Evolutionary conservation across 2,329 filamentous ascomycete species (phyloP).

Genomic region (Aspergillus sp.): DNA sequence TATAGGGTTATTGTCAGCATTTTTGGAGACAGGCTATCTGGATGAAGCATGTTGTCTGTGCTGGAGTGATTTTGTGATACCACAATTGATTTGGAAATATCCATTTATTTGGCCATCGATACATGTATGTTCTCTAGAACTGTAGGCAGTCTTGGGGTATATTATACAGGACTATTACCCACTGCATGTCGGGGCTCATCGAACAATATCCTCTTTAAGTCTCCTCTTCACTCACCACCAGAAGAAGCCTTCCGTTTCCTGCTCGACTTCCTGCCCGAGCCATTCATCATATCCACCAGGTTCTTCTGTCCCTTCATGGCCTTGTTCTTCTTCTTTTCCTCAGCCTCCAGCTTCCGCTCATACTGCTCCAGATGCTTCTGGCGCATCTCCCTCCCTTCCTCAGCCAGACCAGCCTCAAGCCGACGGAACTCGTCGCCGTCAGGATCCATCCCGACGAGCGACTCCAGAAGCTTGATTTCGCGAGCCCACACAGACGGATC

Average conservation of each 20-base stretch:
- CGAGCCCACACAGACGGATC: constrained; percentile 80
- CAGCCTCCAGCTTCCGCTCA: constrained; percentile 60
- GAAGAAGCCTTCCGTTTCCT: constrained; percentile 1
- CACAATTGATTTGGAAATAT: background rate
- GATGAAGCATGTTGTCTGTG: background rate
- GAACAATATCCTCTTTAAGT: no score
- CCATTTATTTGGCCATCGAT: no score
- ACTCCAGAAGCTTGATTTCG: constrained; percentile 91
- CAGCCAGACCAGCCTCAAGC: constrained; percentile 57
- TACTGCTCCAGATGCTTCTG: constrained; percentile 69
- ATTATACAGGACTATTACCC: background rate
- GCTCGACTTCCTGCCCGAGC: constrained; percentile 5
- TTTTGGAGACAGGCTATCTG: background rate
- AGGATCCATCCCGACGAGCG: constrained; percentile 71
- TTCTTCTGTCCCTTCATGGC: constrained; percentile 31
- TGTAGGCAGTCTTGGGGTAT: no score
- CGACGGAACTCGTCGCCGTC: constrained; percentile 62
- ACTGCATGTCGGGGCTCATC: constrained; percentile 1
- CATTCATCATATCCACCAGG: constrained; percentile 26
- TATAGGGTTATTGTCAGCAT: background rate
- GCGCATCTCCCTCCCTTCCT: constrained; percentile 60
- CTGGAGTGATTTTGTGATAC: background rate
- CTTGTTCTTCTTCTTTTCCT: constrained; percentile 39
- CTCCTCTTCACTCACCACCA: no score
- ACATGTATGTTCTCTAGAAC: no score